Percentiles rank a stretch among this genome's conserved stretches.
Evolutionary conservation across 1,284 basidiomycete species (phyloP).

Genomic region (Ustilago cynodontis): DNA sequence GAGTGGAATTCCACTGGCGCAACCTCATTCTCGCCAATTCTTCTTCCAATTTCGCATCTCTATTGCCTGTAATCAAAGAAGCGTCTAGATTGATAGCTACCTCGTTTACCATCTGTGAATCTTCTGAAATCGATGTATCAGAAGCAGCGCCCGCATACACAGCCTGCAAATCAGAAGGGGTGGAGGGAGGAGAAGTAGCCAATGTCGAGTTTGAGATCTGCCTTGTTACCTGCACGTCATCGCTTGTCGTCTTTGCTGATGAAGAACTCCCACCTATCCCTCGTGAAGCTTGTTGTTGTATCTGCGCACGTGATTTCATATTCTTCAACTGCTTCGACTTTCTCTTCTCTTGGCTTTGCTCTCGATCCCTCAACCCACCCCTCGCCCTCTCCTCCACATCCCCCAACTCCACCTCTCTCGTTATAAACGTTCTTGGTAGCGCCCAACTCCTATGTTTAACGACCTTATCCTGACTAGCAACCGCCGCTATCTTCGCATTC

Average conservation of each 20-base stretch:
- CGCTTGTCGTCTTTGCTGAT: constrained; percentile 25
- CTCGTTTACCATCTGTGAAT: constrained; percentile 6
- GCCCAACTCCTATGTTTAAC: constrained; percentile 31
- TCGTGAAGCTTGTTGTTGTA: neutral
- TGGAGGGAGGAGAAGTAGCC: constrained; percentile 25
- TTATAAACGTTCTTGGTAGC: constrained; percentile 40
- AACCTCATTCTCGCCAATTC: constrained; percentile 22
- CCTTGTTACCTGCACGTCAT: constrained; percentile 15
- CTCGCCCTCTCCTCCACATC: constrained; percentile 12
- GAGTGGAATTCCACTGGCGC: constrained; percentile 22
- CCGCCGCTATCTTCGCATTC: constrained; percentile 34
- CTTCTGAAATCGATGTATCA: constrained; percentile 12
- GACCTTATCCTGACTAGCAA: constrained; percentile 30
- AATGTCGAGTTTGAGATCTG: constrained; percentile 23
- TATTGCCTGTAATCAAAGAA: constrained; percentile 34
- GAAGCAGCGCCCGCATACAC: constrained; percentile 10
- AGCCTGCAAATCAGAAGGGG: constrained; percentile 8
- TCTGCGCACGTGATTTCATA: neutral
- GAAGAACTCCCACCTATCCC: constrained; percentile 11
- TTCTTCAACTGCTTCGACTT: neutral
- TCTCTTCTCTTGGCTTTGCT: neutral
- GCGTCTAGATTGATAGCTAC: constrained; percentile 24
- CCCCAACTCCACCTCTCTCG: constrained; percentile 13
- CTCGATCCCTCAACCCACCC: neutral
- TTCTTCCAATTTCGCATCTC: constrained; percentile 43